Evolutionary conservation across 225 moss, liverwort and hornwort species (phyloP), one percentile per base, ranked within the genome.

Genomic region (Climacium dendroides): DNA sequence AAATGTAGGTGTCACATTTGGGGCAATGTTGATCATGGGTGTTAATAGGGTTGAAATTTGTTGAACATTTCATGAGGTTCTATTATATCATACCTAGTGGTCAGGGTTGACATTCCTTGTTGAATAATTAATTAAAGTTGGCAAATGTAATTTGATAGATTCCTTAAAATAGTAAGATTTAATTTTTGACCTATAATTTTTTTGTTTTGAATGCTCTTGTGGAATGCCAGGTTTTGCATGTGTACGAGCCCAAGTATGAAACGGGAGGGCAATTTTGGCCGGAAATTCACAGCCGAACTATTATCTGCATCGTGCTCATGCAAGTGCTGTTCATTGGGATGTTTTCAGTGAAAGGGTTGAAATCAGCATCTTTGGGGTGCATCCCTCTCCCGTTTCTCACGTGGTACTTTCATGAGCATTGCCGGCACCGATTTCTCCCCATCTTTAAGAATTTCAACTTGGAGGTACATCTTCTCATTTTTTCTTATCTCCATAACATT

Each of bases 181-280:
- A 18, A 15, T n/a, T 37, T 39, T 69, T 69, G 58, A 22, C 53
- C 13, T 13, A 34, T 78, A 63, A 53, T 37, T 4, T 41, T 50
- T 45, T 50, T 50, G 50, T 50, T 66, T 55, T 66, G 53, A 55
- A 28, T 85, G 78, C 17, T 63, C 50, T 50, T 63, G 29, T 77
- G 25, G 54, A 65, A 66, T 53, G 86, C 67, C 96, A 97, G 97
- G 89, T 98, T 41, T 85, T 98, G 85, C 87, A 96, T 82, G 98
- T 98, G 5, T 98, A 98, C 47, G 97, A 98, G 63, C 96, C 96
- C 14, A 84, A 90, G 12, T 98, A 97, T 75, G 96, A 98, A 75
- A 97, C 97, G 37, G 98, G 94, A 37, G 98, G 98, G 57, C 96
- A 97, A 54, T 96, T 69, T 84, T 98, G 98, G 98, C 98, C 98